Evolutionary conservation across 1,139 yeast species (phyloP), one percentile per base, ranked within the genome.

Genomic region (Eremothecium sinecaudum): DNA sequence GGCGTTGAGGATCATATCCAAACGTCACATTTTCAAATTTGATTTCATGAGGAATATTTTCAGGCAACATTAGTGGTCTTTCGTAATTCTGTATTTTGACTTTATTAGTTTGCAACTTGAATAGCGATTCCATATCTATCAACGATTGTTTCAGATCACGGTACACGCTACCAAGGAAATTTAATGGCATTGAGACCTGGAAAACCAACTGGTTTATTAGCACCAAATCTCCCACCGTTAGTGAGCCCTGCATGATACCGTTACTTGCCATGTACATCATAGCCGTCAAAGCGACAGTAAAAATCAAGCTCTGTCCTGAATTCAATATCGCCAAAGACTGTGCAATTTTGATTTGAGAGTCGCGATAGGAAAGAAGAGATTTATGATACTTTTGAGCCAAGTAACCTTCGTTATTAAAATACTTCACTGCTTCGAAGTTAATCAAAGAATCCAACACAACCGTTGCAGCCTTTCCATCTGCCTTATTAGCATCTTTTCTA

Each of bases 261-360:
- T 76, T 75, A 50, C 96, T 86, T n/a, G 96, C 97, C 94, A 90
- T 79, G 57, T 82, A 90, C 98, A 90, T 92, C 93, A 92, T 90
- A 2, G 79, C 86, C 1, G 98, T 90, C 46, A 92, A 65, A 1
- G 98, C 97, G 24, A 82, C 61, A 0, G 97, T 82, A 60, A 92
- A 90, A 19, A 90, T 90, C 36, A 86, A 55, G 56, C 83, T 87
- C 59, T 90, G 99, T 4, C 98, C 98, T 0, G 94, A 71, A 49
- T 90, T 90, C 44, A 90, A 67, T 51, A 73, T 86, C 13, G 97
- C 94, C 44, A 90, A 66, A 1, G 97, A 87, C 2, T 94, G 86
- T 4, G 95, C 94, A 16, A 87, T 90, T 51, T 83, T 82, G 46
- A 86, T 79, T 23, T 83, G 77, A 1, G 94, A 79, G 48, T 78